Evolutionary conservation across 352 stramenopile genomes (phyloP), one percentile per base, ranked within the genome.

Genomic region (Phytophthora uliginosa): DNA sequence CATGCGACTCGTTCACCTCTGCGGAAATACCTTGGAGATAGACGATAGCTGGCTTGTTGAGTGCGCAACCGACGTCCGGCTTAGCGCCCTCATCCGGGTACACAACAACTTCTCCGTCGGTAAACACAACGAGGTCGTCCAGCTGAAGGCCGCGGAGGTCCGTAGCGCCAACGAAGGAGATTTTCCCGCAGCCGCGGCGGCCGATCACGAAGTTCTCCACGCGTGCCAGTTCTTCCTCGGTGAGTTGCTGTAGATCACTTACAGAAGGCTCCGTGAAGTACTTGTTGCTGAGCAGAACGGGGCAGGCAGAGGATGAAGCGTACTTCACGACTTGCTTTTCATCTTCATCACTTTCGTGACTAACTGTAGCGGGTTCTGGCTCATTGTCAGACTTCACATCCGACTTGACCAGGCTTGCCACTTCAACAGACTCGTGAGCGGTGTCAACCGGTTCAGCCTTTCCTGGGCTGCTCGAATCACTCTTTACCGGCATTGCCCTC

Each of bases 1-100:
- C 63, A 9, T 53, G 54, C 7, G 56, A 52, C 71, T 69, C 63
- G 22, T 66, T 64, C n/a, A 58, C 48, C 15, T 64, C 53, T 20
- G 69, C 67, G 45, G 69, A 83, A 38, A 88, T 73, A 7, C 73
- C 63, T 15, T 70, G 28, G 20, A 89, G 65, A 15, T 78, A 59
- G 15, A 90, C 54, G 55, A 86, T 69, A 34, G 82, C 82, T 48
- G 79, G 76, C 48, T 87, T 89, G 66, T 90, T 90, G 15, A 89
- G 50, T 3, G 50, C 79, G 10, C 38, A 48, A 7, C 81, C 82
- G 4, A 88, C 66, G 12, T 42, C 56, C 17, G 83, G 82, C 36
- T 89, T 89, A n/a, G 24, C 62, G 24, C 70, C 58, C 31, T 86
- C 73, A 24, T 84, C 64, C 13, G 77, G 74, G 33, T 90, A 89